phyloP scores from a whole-genome alignment of 1,284 basidiomycete species.

The Somion occarium region DNA sequence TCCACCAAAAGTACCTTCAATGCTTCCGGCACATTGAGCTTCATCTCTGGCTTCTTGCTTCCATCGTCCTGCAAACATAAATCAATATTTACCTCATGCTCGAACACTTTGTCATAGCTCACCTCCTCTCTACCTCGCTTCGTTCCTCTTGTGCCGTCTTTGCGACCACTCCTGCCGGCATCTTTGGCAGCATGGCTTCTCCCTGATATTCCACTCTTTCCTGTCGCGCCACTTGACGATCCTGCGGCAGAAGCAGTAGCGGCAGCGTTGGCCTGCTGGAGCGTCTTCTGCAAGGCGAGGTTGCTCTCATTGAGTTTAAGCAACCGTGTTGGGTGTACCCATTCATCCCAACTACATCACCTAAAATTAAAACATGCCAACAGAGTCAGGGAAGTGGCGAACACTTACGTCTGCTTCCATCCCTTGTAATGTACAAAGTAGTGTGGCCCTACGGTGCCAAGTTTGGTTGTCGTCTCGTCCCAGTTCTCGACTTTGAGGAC shows the following conservation, averaged over 20 bases:
- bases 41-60: constrained; percentile 83
- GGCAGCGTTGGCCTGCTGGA: constrained; percentile 26
- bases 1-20: constrained; percentile 92
- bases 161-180: constrained; percentile 32
- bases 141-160: constrained; percentile 52
- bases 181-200: constrained; percentile 31
- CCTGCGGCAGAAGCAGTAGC: constrained; percentile 19
- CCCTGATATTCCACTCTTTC: constrained; percentile 22
- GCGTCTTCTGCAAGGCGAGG: constrained; percentile 70
- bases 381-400: not conserved
- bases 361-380: constrained; percentile 1
- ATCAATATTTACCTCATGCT: not conserved
- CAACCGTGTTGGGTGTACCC: constrained; percentile 83
- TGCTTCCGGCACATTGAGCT: constrained; percentile 83
- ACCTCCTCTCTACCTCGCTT: constrained; percentile 63
- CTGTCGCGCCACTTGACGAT: constrained; percentile 8
- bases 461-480: constrained; percentile 65
- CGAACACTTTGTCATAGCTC: too few species aligned
- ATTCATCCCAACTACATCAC: constrained; percentile 89
- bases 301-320: constrained; percentile 88
- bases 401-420: constrained; percentile 97
- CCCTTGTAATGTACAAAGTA: constrained; percentile 99
- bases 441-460: constrained; percentile 71
- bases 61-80: constrained; percentile 47
- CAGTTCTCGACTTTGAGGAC: constrained; percentile 80